These are phyloP conservation scores for Bruguiera sexangula DNA, from an alignment of 345 rosid genomes.

Conservation along the genomic window DNA sequence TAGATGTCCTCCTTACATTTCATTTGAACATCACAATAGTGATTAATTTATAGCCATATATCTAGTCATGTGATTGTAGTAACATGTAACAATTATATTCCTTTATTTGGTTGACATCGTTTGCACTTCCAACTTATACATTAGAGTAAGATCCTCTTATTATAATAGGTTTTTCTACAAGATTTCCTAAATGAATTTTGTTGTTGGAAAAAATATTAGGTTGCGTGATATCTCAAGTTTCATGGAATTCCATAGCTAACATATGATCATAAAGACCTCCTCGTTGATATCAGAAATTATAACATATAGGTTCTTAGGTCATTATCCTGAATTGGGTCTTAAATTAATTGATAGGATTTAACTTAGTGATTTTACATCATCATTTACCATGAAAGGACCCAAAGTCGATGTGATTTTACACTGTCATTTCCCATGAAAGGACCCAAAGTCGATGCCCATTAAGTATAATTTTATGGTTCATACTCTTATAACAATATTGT, in stretches of 20 bases:
- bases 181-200: not conserved
- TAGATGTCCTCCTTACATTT: not conserved
- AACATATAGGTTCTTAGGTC: no score
- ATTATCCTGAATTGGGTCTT: no score
- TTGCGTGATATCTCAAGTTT: not conserved
- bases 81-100: not conserved
- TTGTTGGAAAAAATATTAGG: not conserved
- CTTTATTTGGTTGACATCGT: not conserved
- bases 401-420: no score
- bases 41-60: not conserved
- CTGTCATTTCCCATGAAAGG: no score
- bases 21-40: not conserved
- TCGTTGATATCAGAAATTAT: not conserved
- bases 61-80: not conserved
- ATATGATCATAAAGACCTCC: not conserved
- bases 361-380: no score
- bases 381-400: no score
- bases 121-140: not conserved
- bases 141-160: not conserved
- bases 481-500: no score
- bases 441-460: no score
- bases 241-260: not conserved
- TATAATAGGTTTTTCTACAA: not conserved
- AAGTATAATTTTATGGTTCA: no score
- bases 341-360: no score